Conservation (phyloP, 257 asterid species). For the Handroanthus guayacan region DNA sequence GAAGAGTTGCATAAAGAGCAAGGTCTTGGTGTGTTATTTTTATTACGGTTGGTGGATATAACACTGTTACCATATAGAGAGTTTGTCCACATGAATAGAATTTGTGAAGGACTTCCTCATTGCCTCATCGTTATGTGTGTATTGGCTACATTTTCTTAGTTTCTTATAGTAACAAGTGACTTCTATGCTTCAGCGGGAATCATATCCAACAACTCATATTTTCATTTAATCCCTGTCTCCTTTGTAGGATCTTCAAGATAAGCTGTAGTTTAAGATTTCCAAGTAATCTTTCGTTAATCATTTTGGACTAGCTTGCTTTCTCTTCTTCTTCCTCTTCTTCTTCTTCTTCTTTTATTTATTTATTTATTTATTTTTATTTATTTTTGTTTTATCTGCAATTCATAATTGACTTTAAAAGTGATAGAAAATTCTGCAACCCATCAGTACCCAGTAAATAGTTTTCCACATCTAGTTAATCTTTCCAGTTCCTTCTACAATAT, state of each 20-base stretch:
- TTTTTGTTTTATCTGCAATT: background rate
- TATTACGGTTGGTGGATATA: background rate
- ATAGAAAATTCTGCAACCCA: background rate
- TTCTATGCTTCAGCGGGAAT: background rate
- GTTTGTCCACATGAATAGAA: background rate
- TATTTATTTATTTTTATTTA: too few species aligned
- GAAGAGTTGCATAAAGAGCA: background rate
- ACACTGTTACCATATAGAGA: background rate
- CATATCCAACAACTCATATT: background rate
- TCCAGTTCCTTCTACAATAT: constrained; percentile 1
- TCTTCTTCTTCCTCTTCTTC: too few species aligned
- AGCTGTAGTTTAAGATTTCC: background rate
- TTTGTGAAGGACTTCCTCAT: background rate
- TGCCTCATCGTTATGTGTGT: background rate
- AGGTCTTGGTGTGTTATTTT: background rate
- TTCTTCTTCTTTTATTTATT: too few species aligned
- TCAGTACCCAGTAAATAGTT: background rate
- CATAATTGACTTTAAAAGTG: background rate
- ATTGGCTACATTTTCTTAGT: background rate
- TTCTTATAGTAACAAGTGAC: background rate
- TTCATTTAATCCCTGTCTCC: background rate
- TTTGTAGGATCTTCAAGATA: background rate
- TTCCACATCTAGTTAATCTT: background rate
- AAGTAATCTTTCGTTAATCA: background rate
- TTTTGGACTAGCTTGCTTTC: too few species aligned